Evolutionary conservation across 176 grass and related monocot genomes (phyloP).

Genomic region (Echinochloa phyllopogon): DNA sequence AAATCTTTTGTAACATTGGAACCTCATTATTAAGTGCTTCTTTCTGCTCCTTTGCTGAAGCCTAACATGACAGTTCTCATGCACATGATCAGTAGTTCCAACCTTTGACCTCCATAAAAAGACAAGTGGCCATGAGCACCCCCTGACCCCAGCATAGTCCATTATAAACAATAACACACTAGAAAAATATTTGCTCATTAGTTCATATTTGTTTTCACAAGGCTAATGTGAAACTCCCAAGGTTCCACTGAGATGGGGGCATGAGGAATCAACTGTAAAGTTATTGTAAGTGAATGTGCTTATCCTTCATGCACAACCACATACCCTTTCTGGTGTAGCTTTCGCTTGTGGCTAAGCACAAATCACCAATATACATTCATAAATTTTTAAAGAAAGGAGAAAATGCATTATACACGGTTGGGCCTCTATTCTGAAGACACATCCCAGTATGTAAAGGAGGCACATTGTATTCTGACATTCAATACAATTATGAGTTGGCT

Average conservation of each 20-base stretch:
- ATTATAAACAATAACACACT: constrained; percentile 21
- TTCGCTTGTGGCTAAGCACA: not conserved
- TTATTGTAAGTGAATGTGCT: not conserved
- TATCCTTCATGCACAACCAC: constrained; percentile 7
- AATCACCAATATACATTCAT: not conserved
- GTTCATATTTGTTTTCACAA: constrained; percentile 10
- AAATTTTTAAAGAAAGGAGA: not conserved
- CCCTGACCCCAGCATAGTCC: not conserved
- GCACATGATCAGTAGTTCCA: not conserved
- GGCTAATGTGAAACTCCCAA: not conserved
- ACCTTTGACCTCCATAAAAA: constrained; percentile 20
- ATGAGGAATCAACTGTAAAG: not conserved
- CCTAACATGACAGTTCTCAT: not conserved
- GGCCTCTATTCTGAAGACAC: constrained; percentile 12
- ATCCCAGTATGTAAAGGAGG: not conserved
- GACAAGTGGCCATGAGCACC: not conserved
- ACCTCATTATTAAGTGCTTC: not conserved
- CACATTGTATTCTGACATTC: not conserved
- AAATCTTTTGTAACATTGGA: not conserved
- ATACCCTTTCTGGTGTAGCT: not conserved
- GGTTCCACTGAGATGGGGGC: not conserved
- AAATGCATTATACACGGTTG: not conserved
- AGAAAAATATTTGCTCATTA: not conserved
- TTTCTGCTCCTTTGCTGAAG: constrained; percentile 14
- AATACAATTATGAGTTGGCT: not conserved